A percentile compares a stretch with the other conserved stretches of the same genome.
Conservation (phyloP, 2,329 filamentous ascomycete species). For the Coniochaeta pulveracea region DNA sequence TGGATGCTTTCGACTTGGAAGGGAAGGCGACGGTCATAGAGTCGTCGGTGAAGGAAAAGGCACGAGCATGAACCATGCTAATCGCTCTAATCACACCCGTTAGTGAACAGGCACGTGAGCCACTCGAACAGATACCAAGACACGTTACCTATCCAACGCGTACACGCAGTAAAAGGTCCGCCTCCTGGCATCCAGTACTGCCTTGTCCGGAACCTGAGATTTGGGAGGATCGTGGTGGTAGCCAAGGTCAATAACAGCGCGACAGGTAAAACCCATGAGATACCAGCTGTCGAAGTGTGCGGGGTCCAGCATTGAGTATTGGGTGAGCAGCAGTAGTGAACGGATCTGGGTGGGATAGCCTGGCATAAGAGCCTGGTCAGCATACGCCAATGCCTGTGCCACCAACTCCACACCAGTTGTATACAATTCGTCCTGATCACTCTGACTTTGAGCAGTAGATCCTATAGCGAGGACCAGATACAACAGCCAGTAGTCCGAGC, state of each 20-base stretch:
- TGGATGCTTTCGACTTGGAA: constrained; percentile 24
- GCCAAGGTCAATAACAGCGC: constrained; percentile 80
- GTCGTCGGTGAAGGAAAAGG: constrained; percentile 90
- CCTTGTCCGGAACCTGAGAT: constrained; percentile 54
- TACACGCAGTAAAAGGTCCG: constrained; percentile 88
- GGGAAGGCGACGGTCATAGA: constrained; percentile 75
- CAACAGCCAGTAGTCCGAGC: constrained; percentile 73
- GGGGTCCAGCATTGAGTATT: constrained; percentile 85
- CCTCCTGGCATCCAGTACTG: constrained; percentile 64
- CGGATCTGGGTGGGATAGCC: constrained; percentile 81
- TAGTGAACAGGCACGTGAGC: no score
- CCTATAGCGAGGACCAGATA: constrained; percentile 85
- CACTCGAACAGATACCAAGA: neutral
- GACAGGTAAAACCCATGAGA: constrained; percentile 77
- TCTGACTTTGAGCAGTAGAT: constrained; percentile 61
- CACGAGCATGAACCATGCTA: constrained; percentile 75
- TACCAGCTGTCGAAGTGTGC: constrained; percentile 92
- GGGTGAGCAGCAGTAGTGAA: constrained; percentile 71
- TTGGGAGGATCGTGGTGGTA: constrained; percentile 83
- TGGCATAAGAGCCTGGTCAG: constrained; percentile 74
- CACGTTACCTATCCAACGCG: constrained; percentile 67
- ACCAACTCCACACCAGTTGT: constrained; percentile 43
- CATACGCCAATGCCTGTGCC: constrained; percentile 58
- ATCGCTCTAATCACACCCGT: constrained; percentile 67
- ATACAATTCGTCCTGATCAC: constrained; percentile 54